Evolutionary conservation across 805 yeast species (phyloP), one percentile per base, ranked within the genome.

Genomic region (Candida ovalis): DNA sequence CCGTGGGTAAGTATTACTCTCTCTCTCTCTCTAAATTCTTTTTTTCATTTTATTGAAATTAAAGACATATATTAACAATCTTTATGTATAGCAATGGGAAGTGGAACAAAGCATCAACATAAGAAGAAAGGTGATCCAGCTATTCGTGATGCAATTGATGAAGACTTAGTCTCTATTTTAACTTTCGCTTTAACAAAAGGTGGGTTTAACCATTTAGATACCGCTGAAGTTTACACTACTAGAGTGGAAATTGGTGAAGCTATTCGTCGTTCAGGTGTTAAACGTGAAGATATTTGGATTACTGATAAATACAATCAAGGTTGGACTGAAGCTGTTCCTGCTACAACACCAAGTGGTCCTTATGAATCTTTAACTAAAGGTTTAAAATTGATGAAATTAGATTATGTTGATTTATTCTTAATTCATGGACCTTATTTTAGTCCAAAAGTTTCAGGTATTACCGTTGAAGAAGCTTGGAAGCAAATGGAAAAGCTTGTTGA

Each of bases 191-290:
- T 84, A 21, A 65, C 73, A 2, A 53, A 51, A 32, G 60, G 63
- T 15, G 85, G 86, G 0, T 80, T 76, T 63, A 72, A 66, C 41
- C 88, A 82, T 61, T 64, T 84, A 40, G 90, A 84, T 58, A 80
- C 85, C 7, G 89, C 89, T 1, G 87, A 84, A 54, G 67, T 73
- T n/a, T 84, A 84, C 63, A 73, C 77, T 21, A 84, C 88, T 2
- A 79, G 80, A 50, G 60, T 59, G 1, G 89, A 83, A 59, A 75
- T 82, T 41, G 85, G 82, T 10, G 71, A 61, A 35, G 88, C 83
- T 0, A 52, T 82, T 40, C 68, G 67, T 45, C 57, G 64, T 38
- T 62, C 75, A 0, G 78, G 75, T 7, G 52, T 69, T 7, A 59
- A 64, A 18, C 73, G 90, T 67, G 76, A 64, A 45, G 66, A 66